These are phyloP conservation scores for Sicyos edulis DNA, from an alignment of 306 rosid genomes.

Conservation along the genomic window DNA sequence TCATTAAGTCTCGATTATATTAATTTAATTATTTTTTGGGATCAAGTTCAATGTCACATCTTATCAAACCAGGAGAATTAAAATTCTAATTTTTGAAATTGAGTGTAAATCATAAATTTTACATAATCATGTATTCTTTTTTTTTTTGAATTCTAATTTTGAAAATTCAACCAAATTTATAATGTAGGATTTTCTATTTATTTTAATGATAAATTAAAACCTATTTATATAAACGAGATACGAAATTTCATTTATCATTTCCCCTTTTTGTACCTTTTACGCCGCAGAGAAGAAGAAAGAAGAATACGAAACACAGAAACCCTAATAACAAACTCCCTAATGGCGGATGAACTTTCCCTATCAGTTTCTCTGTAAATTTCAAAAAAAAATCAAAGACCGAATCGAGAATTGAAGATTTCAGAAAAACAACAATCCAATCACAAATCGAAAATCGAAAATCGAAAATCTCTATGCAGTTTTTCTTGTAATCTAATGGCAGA, in stretches of 20 bases:
- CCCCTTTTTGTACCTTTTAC: neutral
- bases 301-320: conserved; percentile 4
- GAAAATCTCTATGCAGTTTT: neutral
- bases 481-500: conserved; percentile 20
- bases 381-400: neutral
- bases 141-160: too few species aligned
- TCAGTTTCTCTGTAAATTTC: neutral
- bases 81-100: too few species aligned
- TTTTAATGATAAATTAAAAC: too few species aligned
- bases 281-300: conserved; percentile 1
- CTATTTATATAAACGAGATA: neutral
- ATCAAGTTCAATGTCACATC: too few species aligned
- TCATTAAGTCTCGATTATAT: too few species aligned
- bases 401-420: conserved; percentile 8
- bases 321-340: conserved; percentile 14
- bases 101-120: too few species aligned
- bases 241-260: too few species aligned
- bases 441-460: conserved; percentile 1
- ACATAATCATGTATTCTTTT: too few species aligned
- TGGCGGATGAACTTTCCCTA: neutral
- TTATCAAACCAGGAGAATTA: too few species aligned
- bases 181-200: too few species aligned
- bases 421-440: neutral
- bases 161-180: too few species aligned
- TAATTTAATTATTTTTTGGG: too few species aligned